Base-by-base conservation (phyloP, 345 rosid species). In the Streptanthus diversifolius region DNA sequence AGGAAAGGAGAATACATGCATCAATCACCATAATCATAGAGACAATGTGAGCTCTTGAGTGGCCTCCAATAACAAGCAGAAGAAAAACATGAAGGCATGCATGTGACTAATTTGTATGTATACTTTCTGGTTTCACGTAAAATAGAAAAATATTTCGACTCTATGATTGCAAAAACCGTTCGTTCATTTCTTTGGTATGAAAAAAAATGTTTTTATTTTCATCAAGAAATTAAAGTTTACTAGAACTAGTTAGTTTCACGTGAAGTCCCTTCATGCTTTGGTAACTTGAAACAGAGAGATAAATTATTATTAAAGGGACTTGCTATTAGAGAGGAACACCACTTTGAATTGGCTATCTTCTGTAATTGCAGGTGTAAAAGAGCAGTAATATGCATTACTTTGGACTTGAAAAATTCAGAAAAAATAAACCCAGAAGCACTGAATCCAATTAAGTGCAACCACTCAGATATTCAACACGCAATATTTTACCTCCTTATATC, bases 31-130 rank as follows among this genome's bases (percentile, higher is more conserved):
- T 21, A 13, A 48, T 32, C 48, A 32, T 63, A 72, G 56, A 53
- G 70, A 54, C 71, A 63, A 63, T 64, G 54, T 54, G 17, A 11
- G 53, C 45, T 51, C 22, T 29, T 14, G 53, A 14, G 47, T 53
- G 70, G 76, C 36, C 70, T 72, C 76, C 76, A 41, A 63, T 33
- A 62, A 49, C 30, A 49, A 71, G n/a, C 41, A 49, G 8, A 15
- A 63, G 18, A 11, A 5, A 24, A 27, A 63, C 10, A 22, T 19
- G n/a, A 62, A 29, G 35, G 45, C 14, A 30, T 45, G 45, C 14
- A 30, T 45, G 41, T 15, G 61, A 55, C 7, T 52, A 11, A 3
- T 8, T 51, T 51, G 17, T 52, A 52, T 63, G 40, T 17, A 51
- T 29, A 62, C 45, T 41, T 58, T 39, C 35, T 53, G 3, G 19